Conservation (phyloP, 192 early-diverging fungal species). For the Spizellomyces punctatus region DNA sequence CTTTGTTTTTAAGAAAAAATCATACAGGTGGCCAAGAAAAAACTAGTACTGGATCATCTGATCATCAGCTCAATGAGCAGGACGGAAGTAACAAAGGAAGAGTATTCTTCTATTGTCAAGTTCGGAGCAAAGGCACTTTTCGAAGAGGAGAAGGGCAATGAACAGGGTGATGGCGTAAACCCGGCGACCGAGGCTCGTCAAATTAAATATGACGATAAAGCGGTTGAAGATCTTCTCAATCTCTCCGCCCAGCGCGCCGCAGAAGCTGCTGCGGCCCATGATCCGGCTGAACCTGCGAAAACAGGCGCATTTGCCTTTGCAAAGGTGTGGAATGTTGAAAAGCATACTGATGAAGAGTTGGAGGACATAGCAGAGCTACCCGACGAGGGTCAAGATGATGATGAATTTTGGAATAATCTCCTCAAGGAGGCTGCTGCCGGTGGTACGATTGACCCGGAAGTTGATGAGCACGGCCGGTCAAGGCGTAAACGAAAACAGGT, state of each 20-base stretch:
- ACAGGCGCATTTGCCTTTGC: slow-evolving; percentile 61
- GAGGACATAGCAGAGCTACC: neutral
- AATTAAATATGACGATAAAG: slow-evolving; percentile 59
- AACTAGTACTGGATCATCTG: slow-evolving; percentile 75
- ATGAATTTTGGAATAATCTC: slow-evolving; percentile 43
- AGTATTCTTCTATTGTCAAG: slow-evolving; percentile 66
- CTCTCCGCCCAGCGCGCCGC: slow-evolving; percentile 36
- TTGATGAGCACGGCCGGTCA: slow-evolving; percentile 11
- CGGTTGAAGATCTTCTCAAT: slow-evolving; percentile 63
- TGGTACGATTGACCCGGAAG: neutral
- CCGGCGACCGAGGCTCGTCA: slow-evolving; percentile 23
- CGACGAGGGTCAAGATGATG: slow-evolving; percentile 41
- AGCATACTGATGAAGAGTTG: slow-evolving; percentile 12
- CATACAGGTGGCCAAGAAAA: slow-evolving; percentile 72
- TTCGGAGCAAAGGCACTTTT: slow-evolving; percentile 73
- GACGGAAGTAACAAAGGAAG: slow-evolving; percentile 55
- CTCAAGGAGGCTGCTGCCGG: slow-evolving; percentile 25
- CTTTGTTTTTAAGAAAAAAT: slow-evolving; percentile 54
- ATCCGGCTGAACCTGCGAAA: slow-evolving; percentile 20
- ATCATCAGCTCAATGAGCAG: slow-evolving; percentile 74
- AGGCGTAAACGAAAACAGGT: slow-evolving; percentile 34
- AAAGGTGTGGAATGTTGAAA: slow-evolving; percentile 65
- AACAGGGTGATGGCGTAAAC: slow-evolving; percentile 22
- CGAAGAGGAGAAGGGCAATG: slow-evolving; percentile 45
- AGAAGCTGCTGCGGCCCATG: slow-evolving; percentile 23